Evolutionary conservation across 2,329 filamentous ascomycete genomes (phyloP).

Genomic region (Colletotrichum sp.): DNA sequence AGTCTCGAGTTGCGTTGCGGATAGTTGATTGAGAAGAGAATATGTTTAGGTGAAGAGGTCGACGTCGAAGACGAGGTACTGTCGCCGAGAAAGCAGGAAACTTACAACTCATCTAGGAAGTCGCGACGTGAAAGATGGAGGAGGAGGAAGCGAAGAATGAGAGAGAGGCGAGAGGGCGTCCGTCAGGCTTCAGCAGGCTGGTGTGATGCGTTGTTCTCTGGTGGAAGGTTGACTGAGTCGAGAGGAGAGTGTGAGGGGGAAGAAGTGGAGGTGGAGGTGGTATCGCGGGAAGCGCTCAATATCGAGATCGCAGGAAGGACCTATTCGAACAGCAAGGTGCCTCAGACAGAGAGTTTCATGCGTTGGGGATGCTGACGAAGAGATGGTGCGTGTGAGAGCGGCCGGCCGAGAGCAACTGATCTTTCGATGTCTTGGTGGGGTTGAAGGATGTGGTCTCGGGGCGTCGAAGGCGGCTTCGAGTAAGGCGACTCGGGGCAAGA

Average conservation of each 20-base stretch:
- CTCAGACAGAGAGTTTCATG: not conserved
- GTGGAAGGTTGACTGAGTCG: not conserved
- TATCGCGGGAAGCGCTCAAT: not conserved
- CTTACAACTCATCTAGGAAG: fast-evolving
- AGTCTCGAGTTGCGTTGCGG: not conserved
- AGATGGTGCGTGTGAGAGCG: not conserved
- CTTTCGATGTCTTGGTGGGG: not conserved
- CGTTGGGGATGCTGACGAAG: not conserved
- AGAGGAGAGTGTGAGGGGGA: not conserved
- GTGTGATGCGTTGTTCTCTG: fast-evolving
- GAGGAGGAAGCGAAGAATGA: not conserved
- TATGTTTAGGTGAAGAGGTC: not conserved
- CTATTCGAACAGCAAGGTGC: not conserved
- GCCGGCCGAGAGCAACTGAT: not conserved
- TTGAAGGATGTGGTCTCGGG: not conserved
- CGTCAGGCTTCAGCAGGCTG: not conserved
- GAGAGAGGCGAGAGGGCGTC: not conserved
- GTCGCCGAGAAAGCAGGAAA: not conserved
- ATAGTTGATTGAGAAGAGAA: fast-evolving
- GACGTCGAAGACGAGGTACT: not conserved
- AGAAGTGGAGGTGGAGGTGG: not conserved
- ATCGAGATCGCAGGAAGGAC: not conserved
- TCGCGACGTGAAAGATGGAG: fast-evolving
- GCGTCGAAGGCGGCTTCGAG: not conserved
- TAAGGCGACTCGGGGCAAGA: not conserved